phyloP scores from a whole-genome alignment of 2,329 filamentous ascomycete species.

The Botrytis galanthina region DNA sequence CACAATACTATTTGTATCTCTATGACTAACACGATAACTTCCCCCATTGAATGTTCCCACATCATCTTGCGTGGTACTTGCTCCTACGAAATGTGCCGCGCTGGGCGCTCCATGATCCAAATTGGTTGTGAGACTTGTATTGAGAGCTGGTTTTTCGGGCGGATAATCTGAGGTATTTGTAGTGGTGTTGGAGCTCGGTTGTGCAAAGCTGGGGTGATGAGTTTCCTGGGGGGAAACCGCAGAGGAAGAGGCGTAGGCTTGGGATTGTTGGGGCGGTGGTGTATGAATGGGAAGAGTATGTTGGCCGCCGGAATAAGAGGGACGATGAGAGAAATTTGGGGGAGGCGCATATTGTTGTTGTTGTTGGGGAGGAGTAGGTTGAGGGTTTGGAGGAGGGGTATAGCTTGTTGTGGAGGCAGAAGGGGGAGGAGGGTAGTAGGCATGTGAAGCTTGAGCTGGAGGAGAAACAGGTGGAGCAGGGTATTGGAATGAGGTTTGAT shows the following conservation, averaged over 20 bases:
- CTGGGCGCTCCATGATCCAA: constrained; percentile 43
- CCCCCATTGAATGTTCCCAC: constrained; percentile 97
- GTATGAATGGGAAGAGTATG: constrained; percentile 14
- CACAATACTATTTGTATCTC: constrained; percentile 85
- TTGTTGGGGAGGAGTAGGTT: constrained; percentile 29
- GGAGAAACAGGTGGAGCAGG: constrained; percentile 38
- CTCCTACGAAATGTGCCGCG: constrained; percentile 60
- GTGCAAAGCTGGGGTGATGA: constrained; percentile 26
- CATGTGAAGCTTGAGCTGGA: constrained; percentile 33
- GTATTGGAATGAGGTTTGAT: constrained; percentile 32
- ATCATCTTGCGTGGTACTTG: constrained; percentile 67
- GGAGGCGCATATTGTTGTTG: constrained; percentile 27
- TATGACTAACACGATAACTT: constrained; percentile 87
- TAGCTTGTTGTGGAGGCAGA: constrained; percentile 21
- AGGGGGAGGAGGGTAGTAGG: constrained; percentile 39
- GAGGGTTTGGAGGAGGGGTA: constrained; percentile 35
- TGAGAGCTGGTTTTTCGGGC: constrained; percentile 35
- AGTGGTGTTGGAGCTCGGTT: background rate
- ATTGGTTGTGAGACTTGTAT: constrained; percentile 34
- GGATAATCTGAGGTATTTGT: constrained; percentile 25
- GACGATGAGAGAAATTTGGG: constrained; percentile 38
- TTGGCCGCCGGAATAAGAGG: constrained; percentile 33
- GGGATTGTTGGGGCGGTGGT: constrained; percentile 19
- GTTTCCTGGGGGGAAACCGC: constrained; percentile 28
- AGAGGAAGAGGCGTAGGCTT: constrained; percentile 13